Evolutionary conservation across 345 rosid species (phyloP).

Genomic region (Anacardium occidentale): DNA sequence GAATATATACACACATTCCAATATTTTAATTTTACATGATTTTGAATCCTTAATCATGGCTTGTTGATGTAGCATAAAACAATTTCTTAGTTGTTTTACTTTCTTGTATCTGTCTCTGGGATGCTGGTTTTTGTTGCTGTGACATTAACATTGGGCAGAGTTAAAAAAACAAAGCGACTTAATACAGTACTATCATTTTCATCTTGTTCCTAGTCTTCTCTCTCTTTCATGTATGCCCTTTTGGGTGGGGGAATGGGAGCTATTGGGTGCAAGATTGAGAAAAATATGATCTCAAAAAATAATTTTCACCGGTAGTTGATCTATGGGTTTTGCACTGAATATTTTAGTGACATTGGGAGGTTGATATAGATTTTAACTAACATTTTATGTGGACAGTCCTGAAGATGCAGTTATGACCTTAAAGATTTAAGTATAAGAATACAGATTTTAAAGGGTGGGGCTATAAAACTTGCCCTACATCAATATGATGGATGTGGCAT

Average conservation of each 20-base stretch:
- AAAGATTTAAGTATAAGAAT: neutral
- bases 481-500: neutral
- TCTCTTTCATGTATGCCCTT: neutral
- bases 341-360: neutral
- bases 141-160: conserved; percentile 7
- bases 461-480: neutral
- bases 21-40: too few species aligned
- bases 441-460: neutral
- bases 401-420: neutral
- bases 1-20: too few species aligned
- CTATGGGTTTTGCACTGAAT: neutral
- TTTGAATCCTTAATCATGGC: too few species aligned
- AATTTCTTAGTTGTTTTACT: conserved; percentile 10
- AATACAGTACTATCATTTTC: neutral
- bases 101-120: neutral
- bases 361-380: neutral
- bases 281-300: too few species aligned
- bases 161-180: conserved; percentile 6
- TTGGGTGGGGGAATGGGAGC: too few species aligned
- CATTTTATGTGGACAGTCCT: neutral
- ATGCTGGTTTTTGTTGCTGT: neutral
- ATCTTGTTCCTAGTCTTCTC: neutral
- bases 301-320: neutral
- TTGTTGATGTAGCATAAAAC: conserved; percentile 4
- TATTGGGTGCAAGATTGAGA: too few species aligned